These are phyloP conservation scores for Trichocladium uniseriatum DNA, from an alignment of 495 filamentous ascomycete species.

Conservation along the genomic window DNA sequence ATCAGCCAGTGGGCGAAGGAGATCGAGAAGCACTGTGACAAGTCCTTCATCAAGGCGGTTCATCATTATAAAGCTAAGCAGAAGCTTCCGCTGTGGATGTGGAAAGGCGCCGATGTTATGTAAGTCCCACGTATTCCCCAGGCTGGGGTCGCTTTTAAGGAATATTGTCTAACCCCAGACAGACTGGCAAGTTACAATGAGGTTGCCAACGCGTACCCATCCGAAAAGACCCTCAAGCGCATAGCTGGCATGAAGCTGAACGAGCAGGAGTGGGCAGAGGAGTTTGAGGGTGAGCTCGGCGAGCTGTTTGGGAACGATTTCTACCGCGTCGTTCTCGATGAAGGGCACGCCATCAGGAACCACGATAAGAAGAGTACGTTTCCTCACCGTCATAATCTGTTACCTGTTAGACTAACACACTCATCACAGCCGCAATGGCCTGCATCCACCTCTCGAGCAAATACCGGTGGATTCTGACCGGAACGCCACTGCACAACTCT, in stretches of 20 bases:
- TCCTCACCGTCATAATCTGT: neutral
- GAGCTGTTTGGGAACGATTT: neutral
- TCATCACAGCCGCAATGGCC: neutral
- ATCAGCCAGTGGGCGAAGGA: constrained; percentile 1
- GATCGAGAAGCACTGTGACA: neutral
- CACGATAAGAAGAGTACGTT: neutral
- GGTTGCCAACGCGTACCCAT: neutral
- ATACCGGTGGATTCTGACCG: constrained; percentile 1
- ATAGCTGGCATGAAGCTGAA: neutral
- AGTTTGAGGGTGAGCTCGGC: neutral
- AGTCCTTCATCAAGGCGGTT: neutral
- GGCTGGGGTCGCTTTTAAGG: too few relatives aligned
- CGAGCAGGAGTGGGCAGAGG: neutral
- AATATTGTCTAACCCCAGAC: neutral
- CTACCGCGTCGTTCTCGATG: constrained; percentile 1
- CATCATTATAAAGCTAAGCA: neutral
- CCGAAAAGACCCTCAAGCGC: neutral
- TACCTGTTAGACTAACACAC: too few relatives aligned
- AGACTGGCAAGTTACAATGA: neutral
- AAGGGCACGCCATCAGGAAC: neutral
- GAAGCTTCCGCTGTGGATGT: neutral
- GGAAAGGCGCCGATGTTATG: neutral
- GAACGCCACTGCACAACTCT: neutral
- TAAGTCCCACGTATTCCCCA: neutral
- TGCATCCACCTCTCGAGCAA: constrained; percentile 1